A percentile compares a stretch with the other conserved stretches of the same genome.
phyloP scores from a whole-genome alignment of 306 rosid species.

The Spatholobus suberectus region DNA sequence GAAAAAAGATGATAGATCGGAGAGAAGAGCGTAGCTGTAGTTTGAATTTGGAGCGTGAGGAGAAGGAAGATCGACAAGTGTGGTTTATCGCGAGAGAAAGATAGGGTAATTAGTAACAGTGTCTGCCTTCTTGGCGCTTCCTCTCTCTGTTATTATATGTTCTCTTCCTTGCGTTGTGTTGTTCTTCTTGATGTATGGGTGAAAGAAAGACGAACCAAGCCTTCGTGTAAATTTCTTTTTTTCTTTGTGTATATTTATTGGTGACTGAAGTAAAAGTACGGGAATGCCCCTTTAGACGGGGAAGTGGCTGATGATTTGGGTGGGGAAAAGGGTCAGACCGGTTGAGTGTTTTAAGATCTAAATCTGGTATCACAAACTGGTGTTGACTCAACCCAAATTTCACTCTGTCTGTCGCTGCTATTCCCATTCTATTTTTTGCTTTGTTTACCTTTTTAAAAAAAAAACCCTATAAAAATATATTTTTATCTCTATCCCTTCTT shows the following conservation, averaged over 20 bases:
- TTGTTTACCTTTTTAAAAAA: no score
- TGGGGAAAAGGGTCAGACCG: not conserved
- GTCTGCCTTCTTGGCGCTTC: slow-evolving; percentile 38
- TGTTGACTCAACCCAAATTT: not conserved
- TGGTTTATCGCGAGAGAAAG: not conserved
- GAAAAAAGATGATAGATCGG: slow-evolving; percentile 69
- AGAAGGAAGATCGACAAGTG: slow-evolving; percentile 63
- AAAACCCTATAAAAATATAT: no score
- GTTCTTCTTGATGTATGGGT: slow-evolving; percentile 47
- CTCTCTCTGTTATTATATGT: slow-evolving; percentile 40
- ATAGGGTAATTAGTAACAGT: slow-evolving; percentile 40
- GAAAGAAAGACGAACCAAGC: slow-evolving; percentile 51
- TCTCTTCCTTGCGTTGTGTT: slow-evolving; percentile 52
- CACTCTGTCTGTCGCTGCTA: no score
- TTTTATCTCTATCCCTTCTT: no score
- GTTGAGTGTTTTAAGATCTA: not conserved
- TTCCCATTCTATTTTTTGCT: no score
- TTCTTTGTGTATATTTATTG: not conserved
- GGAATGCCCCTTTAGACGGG: not conserved
- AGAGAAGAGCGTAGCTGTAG: slow-evolving; percentile 48
- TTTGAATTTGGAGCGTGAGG: slow-evolving; percentile 46
- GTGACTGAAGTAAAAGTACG: slow-evolving; percentile 2
- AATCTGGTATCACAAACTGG: not conserved
- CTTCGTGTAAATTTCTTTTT: slow-evolving; percentile 37
- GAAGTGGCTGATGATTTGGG: not conserved